These are phyloP conservation scores for Mycena rebaudengoi DNA, from an alignment of 768 basidiomycete genomes.

Conservation along the genomic window DNA sequence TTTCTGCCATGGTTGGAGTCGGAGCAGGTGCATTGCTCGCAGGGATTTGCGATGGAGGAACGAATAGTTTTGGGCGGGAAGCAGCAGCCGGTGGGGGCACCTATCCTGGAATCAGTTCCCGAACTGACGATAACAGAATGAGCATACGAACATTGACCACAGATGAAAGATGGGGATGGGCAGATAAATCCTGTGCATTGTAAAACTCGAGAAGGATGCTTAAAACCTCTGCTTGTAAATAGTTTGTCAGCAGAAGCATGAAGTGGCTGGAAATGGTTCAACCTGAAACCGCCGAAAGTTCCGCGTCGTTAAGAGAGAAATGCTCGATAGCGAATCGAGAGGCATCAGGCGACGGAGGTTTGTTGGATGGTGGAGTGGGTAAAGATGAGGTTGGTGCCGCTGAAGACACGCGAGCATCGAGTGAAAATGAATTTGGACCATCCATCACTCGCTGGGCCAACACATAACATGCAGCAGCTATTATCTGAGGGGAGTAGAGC, in stretches of 20 bases:
- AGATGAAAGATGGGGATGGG: conserved; percentile 57
- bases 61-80: conserved; percentile 33
- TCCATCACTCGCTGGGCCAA: conserved; percentile 78
- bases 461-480: conserved; percentile 81
- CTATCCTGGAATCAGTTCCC: conserved; percentile 39
- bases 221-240: conserved; percentile 60
- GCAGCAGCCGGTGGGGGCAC: conserved; percentile 56
- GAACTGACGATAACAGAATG: not conserved
- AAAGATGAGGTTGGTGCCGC: conserved; percentile 78
- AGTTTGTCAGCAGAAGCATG: not conserved
- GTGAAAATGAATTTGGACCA: conserved; percentile 76
- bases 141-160: conserved; percentile 58
- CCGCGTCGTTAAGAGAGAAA: conserved; percentile 67
- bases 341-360: conserved; percentile 75
- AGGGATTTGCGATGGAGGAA: conserved; percentile 44
- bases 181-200: conserved; percentile 61
- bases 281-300: conserved; percentile 72
- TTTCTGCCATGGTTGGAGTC: conserved; percentile 36
- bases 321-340: conserved; percentile 73
- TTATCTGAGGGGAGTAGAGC: conserved; percentile 71
- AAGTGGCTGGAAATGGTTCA: conserved; percentile 6
- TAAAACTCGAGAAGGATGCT: conserved; percentile 79
- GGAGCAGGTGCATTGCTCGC: conserved; percentile 19
- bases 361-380: conserved; percentile 83
- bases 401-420: conserved; percentile 77